These are phyloP conservation scores for Heliamphora exappendiculata DNA, from an alignment of 148 eudicot genomes.

Conservation along the genomic window DNA sequence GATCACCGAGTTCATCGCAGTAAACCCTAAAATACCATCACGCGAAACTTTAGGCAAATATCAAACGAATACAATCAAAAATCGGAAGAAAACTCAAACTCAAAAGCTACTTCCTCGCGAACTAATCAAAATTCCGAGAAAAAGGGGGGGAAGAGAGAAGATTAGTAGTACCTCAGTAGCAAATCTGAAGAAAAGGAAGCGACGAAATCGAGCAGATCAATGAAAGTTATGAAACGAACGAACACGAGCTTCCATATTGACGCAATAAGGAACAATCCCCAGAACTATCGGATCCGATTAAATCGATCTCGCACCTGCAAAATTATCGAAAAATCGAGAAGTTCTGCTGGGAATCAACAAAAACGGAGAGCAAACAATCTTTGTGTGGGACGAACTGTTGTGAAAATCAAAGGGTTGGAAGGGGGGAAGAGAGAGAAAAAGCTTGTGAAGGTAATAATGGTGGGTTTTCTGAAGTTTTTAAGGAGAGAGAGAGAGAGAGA, in stretches of 20 bases:
- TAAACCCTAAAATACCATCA: conserved; percentile 29
- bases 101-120: too few species aligned
- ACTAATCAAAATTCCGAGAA: background rate
- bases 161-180: background rate
- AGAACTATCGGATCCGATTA: background rate
- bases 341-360: background rate
- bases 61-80: background rate
- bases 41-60: background rate
- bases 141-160: background rate
- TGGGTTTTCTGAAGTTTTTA: background rate
- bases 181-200: background rate
- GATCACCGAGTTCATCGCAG: conserved; percentile 37
- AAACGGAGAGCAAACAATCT: background rate
- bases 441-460: too few species aligned
- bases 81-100: too few species aligned
- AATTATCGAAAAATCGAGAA: background rate
- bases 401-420: background rate
- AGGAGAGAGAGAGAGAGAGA: background rate
- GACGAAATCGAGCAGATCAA: background rate
- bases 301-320: background rate
- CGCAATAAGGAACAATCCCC: background rate
- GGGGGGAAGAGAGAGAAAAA: background rate
- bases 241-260: background rate
- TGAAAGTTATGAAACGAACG: background rate
- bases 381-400: too few species aligned